These are phyloP conservation scores for Trametes meyenii DNA, from an alignment of 768 basidiomycete genomes.

Conservation along the genomic window DNA sequence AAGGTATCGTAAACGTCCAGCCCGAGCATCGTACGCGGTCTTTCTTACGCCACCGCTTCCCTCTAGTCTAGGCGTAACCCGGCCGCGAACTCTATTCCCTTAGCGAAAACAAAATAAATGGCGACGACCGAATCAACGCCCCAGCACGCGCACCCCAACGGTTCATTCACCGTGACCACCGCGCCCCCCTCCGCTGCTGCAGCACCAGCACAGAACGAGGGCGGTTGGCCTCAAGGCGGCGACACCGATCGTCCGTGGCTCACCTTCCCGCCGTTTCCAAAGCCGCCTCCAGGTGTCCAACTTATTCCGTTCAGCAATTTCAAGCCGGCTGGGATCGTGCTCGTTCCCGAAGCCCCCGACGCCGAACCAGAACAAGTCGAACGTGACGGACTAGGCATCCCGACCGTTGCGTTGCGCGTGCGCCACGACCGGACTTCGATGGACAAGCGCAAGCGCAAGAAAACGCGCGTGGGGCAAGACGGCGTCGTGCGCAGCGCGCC, in stretches of 20 bases:
- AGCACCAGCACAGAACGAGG: neutral
- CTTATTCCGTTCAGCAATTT: conserved; percentile 62
- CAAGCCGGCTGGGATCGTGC: conserved; percentile 58
- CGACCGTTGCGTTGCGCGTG: conserved; percentile 57
- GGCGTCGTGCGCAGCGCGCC: conserved; percentile 35
- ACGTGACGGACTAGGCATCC: conserved; percentile 66
- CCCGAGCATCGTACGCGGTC: neutral
- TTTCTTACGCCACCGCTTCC: conserved; percentile 1
- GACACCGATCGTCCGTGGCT: conserved; percentile 20
- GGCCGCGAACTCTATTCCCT: neutral
- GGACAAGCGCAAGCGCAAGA: conserved; percentile 54
- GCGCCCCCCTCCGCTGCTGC: neutral
- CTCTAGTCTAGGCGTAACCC: neutral
- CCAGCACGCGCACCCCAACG: neutral
- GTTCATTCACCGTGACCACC: conserved; percentile 9
- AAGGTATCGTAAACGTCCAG: neutral
- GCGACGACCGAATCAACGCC: neutral
- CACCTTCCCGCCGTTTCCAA: conserved; percentile 53
- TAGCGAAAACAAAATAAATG: neutral
- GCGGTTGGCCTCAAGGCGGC: conserved; percentile 1
- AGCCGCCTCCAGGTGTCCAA: conserved; percentile 44
- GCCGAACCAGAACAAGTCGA: conserved; percentile 44
- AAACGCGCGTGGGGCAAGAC: conserved; percentile 34
- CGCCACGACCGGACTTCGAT: conserved; percentile 67
- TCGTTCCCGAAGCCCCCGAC: conserved; percentile 44